Base-by-base conservation (phyloP, 805 yeast genomes). In the Metschnikowia sp. region DNA sequence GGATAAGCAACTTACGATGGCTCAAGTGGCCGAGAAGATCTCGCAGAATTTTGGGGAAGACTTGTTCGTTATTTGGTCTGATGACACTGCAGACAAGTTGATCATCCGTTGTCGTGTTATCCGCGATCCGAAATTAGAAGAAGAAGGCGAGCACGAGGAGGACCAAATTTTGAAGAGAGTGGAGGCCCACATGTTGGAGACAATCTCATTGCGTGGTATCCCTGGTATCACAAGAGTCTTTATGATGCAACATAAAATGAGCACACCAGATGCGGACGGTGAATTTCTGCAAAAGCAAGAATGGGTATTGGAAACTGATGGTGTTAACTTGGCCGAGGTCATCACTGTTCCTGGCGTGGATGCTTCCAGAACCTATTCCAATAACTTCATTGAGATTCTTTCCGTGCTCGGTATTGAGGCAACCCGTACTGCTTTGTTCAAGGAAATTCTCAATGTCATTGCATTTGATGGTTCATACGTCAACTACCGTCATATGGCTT, bases 381-480 rank as follows among this genome's bases (percentile, higher is more conserved):
- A 94, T 73, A 92, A 97, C 51, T 94, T 94, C 69, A 96, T 94
- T 59, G 99, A 94, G 69, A 83, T 94, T 55, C 79, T 92, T 68
- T 87, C 90, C 46, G 99, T 94, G 11, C 75, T 94, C 58, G 99
- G 99, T 77, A 94, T 94, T 64, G 99, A 94, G 69, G 99, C 99
- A 37, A 95, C 98, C 22, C 84, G 99, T 69, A 81, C 91, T 45
- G 96, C 98, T 1, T 75, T 94, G 59, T 94, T 85, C 77, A 87
- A 84, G 66, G 99, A 94, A 74, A 90, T 94, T 61, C 82, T 88
- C 71, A 94, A 94, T 63, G 99, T 94, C 59, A 90, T 94, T 79
- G 97, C 98, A 3, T 94, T 96, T 62, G 99, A 94, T 79, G 99
- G 99, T 87, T 91, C 99, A 34, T 94, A 94, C 62, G 99, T 94